Base-by-base conservation (phyloP, 1,139 yeast genomes). In the Geotrichum phurueaensis region DNA sequence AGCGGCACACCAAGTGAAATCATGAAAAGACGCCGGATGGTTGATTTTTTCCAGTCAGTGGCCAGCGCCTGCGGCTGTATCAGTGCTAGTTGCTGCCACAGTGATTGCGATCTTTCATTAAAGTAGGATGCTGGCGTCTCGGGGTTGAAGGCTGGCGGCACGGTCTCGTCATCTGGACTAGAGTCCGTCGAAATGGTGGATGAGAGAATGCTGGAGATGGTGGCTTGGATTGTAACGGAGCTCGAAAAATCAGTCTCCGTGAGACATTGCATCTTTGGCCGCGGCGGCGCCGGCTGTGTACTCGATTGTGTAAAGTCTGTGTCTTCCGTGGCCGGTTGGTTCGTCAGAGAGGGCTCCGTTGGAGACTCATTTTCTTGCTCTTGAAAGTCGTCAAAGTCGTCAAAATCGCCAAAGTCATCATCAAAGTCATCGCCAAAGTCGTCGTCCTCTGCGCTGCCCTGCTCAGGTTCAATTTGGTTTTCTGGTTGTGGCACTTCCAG, bases 1-100 rank as follows among this genome's bases (percentile, higher is more conserved):
- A 84, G 78, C 0, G 88, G 87, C 9, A 85, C 79, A 0, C 87
- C 87, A 51, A 85, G 73, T 15, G 81, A 78, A 18, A 83, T 78
- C 53, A 86, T 75, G 55, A 86, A 71, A 64, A 79, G 78, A 65
- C 84, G 81, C 51, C 89, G 79, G 31, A 84, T 78, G 43, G 82
- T 78, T 74, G 84, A 83, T 60, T 78, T 77, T 45, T 77, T 76
- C 90, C 90, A 86, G 66, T 82, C 84, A n/a, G 65, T 63, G 9
- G 64, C 65, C 12, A 65, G 10, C 65, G 65, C 53, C 29, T 66
- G 66, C 2, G 69, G 69, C 10, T 68, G 60, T 2, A 64, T 64
- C 10, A 66, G 69, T 27, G 73, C 70, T 33, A 73, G 65, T 57
- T 72, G 74, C 56, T 69, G 69, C 77, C 76, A 74, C 27, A 73